Base-by-base conservation (phyloP, 2,329 filamentous ascomycete species). In the Paracorniculantispora psalliotae region DNA sequence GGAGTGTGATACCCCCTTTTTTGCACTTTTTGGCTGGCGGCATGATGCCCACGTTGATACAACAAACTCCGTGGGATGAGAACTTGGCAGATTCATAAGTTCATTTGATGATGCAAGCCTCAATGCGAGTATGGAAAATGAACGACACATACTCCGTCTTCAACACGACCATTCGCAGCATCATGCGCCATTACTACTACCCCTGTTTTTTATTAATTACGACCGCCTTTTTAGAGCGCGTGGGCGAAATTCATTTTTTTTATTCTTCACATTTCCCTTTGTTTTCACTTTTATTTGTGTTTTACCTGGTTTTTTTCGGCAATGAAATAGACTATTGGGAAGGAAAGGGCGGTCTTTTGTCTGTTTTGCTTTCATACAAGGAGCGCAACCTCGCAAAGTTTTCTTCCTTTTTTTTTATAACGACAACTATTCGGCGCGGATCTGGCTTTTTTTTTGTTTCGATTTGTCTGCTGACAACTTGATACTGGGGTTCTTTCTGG, bases 1-100 rank as follows among this genome's bases (percentile, higher is more conserved):
- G 55, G 55, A 57, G 55, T 51, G 55, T 57, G 55, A 57, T 57
- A 57, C 55, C 55, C 52, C 47, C 23, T 57, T 56, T 39, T 57
- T 39, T 57, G 44, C 39, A 46, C 43, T 49, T 57, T 19, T 57
- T 57, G 13, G 25, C 17, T 9, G 6, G 52, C 41, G 26, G 37
- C 10, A 10, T 57, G 54, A 44, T 28, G 23, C 23, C n/a, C 21
- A 19, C 12, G 30, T 26, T 39, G 15, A 47, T 35, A 7, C 13
- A n/a, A 12, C n/a, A 23, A 55, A 12, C 30, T 48, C 43, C 30
- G 30, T 57, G 54, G 17, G 23, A 19, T 49, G 30, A 21, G 30
- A 6, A 41, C 7, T 17, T 4, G 37, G 7, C 6, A 19, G 37
- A 8, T 41, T 8, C 17, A 8, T 7, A 17, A 15, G 37, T 8